Base-by-base conservation (phyloP, 371 early-diverging fungal species). In the Fennellomyces sp. region DNA sequence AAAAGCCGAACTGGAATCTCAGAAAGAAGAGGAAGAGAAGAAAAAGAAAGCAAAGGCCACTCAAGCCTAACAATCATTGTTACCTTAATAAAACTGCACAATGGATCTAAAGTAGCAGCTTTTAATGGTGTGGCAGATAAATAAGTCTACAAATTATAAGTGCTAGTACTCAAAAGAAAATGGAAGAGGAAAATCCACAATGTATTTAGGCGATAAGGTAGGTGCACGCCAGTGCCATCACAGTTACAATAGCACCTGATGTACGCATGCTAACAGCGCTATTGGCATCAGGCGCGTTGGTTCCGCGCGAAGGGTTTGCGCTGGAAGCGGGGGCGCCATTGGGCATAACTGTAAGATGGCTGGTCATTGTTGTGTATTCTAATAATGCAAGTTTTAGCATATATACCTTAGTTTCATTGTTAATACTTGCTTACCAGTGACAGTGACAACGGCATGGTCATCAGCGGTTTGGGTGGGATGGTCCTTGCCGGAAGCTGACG, bases 1-100 rank as follows among this genome's bases (percentile, higher is more conserved):
- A 52, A 91, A 91, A 70, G 87, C 90, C 10, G 48, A 73, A 10
- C 57, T 86, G 27, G 91, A 91, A 62, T 73, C 80, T 51, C 85
- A 91, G 69, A 84, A 82, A 26, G 91, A 88, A 70, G 51, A 59
- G 73, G 58, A 58, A 36, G 58, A 58, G 2, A 57, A 57, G 25
- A n/a, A 41, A 33, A 27, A 39, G 5, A 52, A 33, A 25, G 38
- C 45, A 23, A 2, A 13, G n/a, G n/a, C n/a, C n/a, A n/a, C n/a
- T n/a, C n/a, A n/a, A n/a, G n/a, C n/a, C n/a, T n/a, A n/a, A n/a
- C n/a, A n/a, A n/a, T n/a, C n/a, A n/a, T n/a, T n/a, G n/a, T n/a
- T n/a, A n/a, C n/a, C n/a, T n/a, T n/a, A n/a, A n/a, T n/a, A n/a
- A n/a, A n/a, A n/a, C n/a, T n/a, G n/a, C n/a, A n/a, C n/a, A n/a